These are phyloP conservation scores for Fusarium secorum DNA, from an alignment of 2,329 filamentous ascomycete species.

Conservation along the genomic window DNA sequence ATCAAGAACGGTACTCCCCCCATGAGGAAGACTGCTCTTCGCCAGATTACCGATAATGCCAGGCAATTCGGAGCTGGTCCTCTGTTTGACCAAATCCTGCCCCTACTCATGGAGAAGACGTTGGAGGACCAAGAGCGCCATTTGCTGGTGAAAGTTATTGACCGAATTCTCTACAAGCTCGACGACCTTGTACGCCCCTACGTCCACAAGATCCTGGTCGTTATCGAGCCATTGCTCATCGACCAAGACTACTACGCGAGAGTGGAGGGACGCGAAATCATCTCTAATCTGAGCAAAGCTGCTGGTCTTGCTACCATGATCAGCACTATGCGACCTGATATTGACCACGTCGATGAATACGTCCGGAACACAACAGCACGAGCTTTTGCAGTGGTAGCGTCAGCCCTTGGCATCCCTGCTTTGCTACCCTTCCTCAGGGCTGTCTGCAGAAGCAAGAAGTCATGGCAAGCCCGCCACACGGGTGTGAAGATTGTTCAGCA, in stretches of 20 bases:
- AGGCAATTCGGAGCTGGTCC: constrained; percentile 93
- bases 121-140: constrained; percentile 98
- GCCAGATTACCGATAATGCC: constrained; percentile 97
- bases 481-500: constrained; percentile 99
- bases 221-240: constrained; percentile 98
- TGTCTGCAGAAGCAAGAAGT: constrained; percentile 98
- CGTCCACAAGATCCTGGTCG: constrained; percentile 97
- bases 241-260: constrained; percentile 99
- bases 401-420: constrained; percentile 92
- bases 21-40: constrained; percentile 97
- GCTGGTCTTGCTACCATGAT: constrained; percentile 99
- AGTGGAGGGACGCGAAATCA: constrained; percentile 97
- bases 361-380: constrained; percentile 97
- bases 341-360: constrained; percentile 98
- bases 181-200: constrained; percentile 96
- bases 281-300: constrained; percentile 96
- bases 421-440: constrained; percentile 93
- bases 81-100: constrained; percentile 96
- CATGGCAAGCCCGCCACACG: constrained; percentile 97
- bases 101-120: constrained; percentile 96
- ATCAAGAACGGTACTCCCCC: constrained; percentile 99
- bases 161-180: constrained; percentile 97
- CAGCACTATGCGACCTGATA: constrained; percentile 98
- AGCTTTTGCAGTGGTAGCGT: constrained; percentile 96
- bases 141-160: constrained; percentile 98